phyloP scores from a whole-genome alignment of 2,329 filamentous ascomycete species.

The Macrophomina pseudophaseolina region DNA sequence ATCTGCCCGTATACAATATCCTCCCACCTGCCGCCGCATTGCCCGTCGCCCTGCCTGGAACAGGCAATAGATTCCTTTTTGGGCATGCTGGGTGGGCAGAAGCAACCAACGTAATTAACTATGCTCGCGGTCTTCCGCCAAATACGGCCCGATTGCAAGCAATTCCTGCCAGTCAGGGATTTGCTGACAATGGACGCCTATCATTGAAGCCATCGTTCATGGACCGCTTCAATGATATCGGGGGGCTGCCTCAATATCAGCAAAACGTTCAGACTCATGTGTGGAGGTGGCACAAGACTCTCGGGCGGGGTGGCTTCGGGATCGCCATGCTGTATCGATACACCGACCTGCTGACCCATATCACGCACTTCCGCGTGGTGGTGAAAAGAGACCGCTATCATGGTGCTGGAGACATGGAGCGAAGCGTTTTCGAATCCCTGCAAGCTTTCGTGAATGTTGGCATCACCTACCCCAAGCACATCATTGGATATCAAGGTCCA shows the following conservation, averaged over 20 bases:
- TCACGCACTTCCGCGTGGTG: neutral
- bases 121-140: neutral
- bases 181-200: neutral
- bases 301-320: neutral
- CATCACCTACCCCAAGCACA: neutral
- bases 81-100: neutral
- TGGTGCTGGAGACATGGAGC: neutral
- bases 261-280: no score
- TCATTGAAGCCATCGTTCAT: neutral
- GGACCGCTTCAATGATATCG: neutral
- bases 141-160: neutral
- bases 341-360: neutral
- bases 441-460: neutral
- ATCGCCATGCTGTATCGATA: neutral
- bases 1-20: neutral
- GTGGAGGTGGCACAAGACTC: constrained; percentile 4
- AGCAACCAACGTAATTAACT: neutral
- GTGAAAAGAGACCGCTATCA: neutral
- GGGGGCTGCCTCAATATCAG: neutral
- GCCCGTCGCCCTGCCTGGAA: neutral
- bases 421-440: neutral
- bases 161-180: no score
- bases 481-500: neutral
- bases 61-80: neutral
- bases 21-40: neutral